Base-by-base conservation (phyloP, 2,329 filamentous ascomycete species). In the Dactylellina parvicollis region DNA sequence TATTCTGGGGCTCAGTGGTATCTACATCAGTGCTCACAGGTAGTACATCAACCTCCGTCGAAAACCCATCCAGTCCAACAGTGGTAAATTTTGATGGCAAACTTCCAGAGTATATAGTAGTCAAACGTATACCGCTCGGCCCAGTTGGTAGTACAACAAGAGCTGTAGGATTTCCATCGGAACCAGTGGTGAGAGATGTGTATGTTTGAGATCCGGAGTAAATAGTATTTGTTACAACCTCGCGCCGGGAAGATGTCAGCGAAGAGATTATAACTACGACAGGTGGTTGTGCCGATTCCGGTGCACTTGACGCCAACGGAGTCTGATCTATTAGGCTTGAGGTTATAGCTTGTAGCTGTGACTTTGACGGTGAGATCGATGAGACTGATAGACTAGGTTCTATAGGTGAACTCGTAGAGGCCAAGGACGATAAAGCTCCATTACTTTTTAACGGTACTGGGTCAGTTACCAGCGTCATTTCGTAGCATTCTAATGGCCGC, bases 81-180 rank as follows among this genome's bases (percentile, higher is more conserved):
- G n/a, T 56, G 10, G 52, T 56, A 20, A 56, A 10, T 10, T 30
- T 24, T 9, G 52, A 10, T 4, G 8, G 40, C 4, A 56, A 18
- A 10, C 32, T 42, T 10, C 52, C 52, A 26, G 52, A 56, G 28
- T 10, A 56, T 42, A 56, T 56, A 26, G 52, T 56, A 3, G 52
- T 42, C 4, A 28, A 18, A 3, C 20, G 28, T 26, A 30, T 24
- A 7, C 12, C 28, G 10, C 24, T 20, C 12, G 46, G n/a, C 0
- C 47, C 28, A 3, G 59, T 52, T 8, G 59, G 59, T 18, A 64
- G 20, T 2, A 64, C 26, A 14, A 64, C 18, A 42, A 64, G 32
- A n/a, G 34, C 20, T 7, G 59, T 54, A 1, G 46, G 46, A 5
- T 32, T 42, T 18, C 59, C 47, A 24, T 64, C 59, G 3, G 4